A percentile compares a stretch with the other conserved stretches of the same genome.
phyloP scores from a whole-genome alignment of 108 stramenopile genomes.

The Cyclostephanos invisitatus region DNA sequence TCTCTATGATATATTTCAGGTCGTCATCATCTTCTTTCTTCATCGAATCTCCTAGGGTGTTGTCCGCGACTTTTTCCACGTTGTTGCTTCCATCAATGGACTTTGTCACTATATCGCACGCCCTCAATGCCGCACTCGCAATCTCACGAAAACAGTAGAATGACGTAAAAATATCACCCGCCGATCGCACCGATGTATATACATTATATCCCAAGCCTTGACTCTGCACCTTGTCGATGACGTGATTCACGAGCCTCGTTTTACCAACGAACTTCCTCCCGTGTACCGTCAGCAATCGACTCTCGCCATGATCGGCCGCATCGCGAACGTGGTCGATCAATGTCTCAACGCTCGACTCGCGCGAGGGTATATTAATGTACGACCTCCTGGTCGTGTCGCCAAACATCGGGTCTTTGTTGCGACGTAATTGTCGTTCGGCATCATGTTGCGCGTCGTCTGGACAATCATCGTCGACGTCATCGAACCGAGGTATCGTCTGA shows the following conservation, averaged over 20 bases:
- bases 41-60: background rate
- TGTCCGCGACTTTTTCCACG: background rate
- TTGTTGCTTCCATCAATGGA: background rate
- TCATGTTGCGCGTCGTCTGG: background rate
- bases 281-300: slow-evolving; percentile 20
- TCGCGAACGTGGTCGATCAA: slow-evolving; percentile 18
- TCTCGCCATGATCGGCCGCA: slow-evolving; percentile 31
- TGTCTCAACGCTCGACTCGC: slow-evolving; percentile 19
- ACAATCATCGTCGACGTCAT: background rate
- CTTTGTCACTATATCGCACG: slow-evolving; percentile 21
- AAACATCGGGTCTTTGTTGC: slow-evolving; percentile 28
- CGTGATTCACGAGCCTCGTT: slow-evolving; percentile 24
- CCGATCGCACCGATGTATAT: slow-evolving; percentile 28
- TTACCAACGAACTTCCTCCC: slow-evolving; percentile 39
- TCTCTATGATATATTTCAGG: slow-evolving; percentile 9
- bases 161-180: slow-evolving; percentile 18
- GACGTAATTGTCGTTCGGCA: slow-evolving; percentile 4
- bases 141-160: slow-evolving; percentile 41
- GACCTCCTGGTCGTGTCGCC: slow-evolving; percentile 17
- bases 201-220: slow-evolving; percentile 30
- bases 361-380: slow-evolving; percentile 30
- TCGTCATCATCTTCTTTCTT: slow-evolving; percentile 8
- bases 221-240: slow-evolving; percentile 19
- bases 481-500: background rate
- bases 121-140: slow-evolving; percentile 24